A percentile compares a stretch with the other conserved stretches of the same genome.
phyloP scores from a whole-genome alignment of 2,329 filamentous ascomycete species.

The Cladosporium sp. region DNA sequence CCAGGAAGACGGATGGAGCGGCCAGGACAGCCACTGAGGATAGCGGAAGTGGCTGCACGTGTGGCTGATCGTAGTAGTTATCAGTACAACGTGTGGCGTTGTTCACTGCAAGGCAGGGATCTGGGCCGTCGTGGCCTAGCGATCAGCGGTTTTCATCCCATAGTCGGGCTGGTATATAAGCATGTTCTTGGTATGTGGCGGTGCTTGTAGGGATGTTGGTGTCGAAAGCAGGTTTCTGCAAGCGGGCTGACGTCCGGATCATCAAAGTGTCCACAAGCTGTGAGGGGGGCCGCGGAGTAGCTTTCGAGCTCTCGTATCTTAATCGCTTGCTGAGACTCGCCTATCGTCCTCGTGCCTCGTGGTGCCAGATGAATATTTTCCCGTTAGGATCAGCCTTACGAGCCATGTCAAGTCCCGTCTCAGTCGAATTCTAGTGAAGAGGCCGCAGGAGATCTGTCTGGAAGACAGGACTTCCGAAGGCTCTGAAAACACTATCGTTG shows the following conservation, averaged over 20 bases:
- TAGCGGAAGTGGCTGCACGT: not conserved
- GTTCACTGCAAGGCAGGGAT: not conserved
- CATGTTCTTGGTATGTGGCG: not conserved
- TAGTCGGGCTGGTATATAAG: not conserved
- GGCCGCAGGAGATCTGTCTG: too few relatives aligned
- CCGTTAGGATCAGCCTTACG: not conserved
- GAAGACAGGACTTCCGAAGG: too few relatives aligned
- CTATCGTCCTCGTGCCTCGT: not conserved
- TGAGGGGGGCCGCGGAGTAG: not conserved
- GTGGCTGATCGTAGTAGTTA: not conserved
- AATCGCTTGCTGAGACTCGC: not conserved
- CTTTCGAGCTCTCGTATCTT: not conserved
- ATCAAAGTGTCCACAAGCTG: not conserved
- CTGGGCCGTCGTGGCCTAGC: not conserved
- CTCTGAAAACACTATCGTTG: too few relatives aligned
- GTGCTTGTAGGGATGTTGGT: not conserved
- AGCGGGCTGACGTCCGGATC: not conserved
- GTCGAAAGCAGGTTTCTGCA: constrained; percentile 1
- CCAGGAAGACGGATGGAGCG: constrained; percentile 1
- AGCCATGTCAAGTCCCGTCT: too few relatives aligned
- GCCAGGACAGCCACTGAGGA: constrained; percentile 2
- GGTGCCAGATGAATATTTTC: not conserved
- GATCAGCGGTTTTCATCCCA: not conserved
- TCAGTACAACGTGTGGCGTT: not conserved
- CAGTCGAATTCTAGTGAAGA: too few relatives aligned